Base-by-base conservation (phyloP, 176 grass and related monocot species). In the Zoysia japonica region DNA sequence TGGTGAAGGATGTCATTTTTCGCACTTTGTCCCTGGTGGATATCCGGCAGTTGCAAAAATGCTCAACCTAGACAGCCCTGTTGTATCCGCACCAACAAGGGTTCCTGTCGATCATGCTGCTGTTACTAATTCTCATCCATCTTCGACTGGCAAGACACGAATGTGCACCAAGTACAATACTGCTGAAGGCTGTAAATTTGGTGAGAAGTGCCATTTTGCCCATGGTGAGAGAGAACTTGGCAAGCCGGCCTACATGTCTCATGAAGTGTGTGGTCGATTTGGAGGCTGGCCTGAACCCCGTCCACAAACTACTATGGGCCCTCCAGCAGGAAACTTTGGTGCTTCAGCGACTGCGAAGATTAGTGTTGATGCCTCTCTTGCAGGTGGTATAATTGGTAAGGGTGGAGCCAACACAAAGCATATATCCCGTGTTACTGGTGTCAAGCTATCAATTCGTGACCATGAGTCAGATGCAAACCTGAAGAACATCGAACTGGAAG, bases 401-500 rank as follows among this genome's bases (percentile, higher is more conserved):
- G 89, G 91, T 57, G 94, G 94, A 65, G 65, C 88, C 39, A 88
- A 94, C 70, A 94, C 87, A 42, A 92, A 97, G 48, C 88, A 97
- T 43, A 94, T 97, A 85, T 94, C 91, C 37, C 76, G 83, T 55
- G 70, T 88, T 42, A 89, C 87, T 1, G 89, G 91, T 2, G 85
- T 75, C 68, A 97, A 90, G 82, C 78, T 97, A 47, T 83, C 81
- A 2, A 97, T 97, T 62, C 69, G 78, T 20, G 91, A 97, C 63
- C 89, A 97, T 2, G 91, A 94, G 74, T 87, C 91, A 16, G 83
- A 97, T 17, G 17, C 83, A 16, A 90, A 39, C 65, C 71, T 97
- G 80, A 97, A 87, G 70, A 97, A 97, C 72, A 92, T 97, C 65
- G 89, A 92, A 73, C 84, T 94, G n/a, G 89, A 90, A 81, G 91